phyloP scores from a whole-genome alignment of 169 alveolate genomes.

The Cyclospora cayetanensis region DNA sequence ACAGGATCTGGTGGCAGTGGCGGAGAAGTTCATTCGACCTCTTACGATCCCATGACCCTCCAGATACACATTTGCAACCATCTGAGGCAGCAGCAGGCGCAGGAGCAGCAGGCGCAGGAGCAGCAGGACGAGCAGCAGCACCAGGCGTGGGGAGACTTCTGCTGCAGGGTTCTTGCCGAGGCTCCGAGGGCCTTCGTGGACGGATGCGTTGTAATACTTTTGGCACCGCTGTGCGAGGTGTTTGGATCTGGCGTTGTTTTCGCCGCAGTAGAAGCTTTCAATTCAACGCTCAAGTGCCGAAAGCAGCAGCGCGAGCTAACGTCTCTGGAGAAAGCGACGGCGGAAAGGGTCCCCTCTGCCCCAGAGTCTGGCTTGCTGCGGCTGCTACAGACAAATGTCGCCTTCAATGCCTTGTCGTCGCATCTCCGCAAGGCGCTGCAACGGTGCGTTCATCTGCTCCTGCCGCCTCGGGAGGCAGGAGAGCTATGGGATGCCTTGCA shows the following conservation, averaged over 20 bases:
- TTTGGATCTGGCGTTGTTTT: background rate
- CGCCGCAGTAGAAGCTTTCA: background rate
- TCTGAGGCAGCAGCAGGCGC: background rate
- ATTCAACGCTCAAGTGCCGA: background rate
- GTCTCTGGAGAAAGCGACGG: background rate
- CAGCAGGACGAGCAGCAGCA: background rate
- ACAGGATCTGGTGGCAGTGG: background rate
- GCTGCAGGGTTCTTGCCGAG: conserved; percentile 17
- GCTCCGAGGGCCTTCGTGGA: conserved; percentile 8
- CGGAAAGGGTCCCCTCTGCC: background rate
- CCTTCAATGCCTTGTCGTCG: background rate
- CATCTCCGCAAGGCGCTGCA: conserved; percentile 14
- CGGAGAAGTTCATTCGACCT: background rate
- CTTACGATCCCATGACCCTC: background rate
- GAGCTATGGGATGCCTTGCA: background rate
- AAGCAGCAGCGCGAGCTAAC: background rate
- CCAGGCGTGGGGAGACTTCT: conserved; percentile 30
- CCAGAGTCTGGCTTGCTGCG: background rate
- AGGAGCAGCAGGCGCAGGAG: background rate
- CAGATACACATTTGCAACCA: background rate
- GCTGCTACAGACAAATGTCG: conserved; percentile 41
- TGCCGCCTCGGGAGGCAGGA: background rate
- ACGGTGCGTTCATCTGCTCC: conserved; percentile 40
- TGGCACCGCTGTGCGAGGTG: background rate
- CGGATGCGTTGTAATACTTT: background rate